These are phyloP conservation scores for Combretum micranthum DNA, from an alignment of 345 rosid species.

Conservation along the genomic window DNA sequence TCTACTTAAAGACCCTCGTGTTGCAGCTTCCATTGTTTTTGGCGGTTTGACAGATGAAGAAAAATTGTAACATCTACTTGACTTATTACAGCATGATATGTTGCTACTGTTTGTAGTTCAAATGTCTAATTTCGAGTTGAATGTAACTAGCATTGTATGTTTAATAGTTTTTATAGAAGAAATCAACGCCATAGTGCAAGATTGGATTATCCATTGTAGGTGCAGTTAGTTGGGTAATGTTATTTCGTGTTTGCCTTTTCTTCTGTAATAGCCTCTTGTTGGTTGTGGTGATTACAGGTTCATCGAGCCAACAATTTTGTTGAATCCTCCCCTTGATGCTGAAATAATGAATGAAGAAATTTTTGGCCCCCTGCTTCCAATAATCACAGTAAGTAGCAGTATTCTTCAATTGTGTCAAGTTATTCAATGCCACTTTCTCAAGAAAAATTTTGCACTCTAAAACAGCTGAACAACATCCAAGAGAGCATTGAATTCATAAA, in stretches of 20 bases:
- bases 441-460: background rate
- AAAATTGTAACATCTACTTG: conserved; percentile 32
- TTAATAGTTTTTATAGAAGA: no score
- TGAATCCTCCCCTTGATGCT: conserved; percentile 61
- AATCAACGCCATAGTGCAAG: no score
- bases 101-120: background rate
- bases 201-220: no score
- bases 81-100: background rate
- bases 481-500: conserved; percentile 52
- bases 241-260: background rate
- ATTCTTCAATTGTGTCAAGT: background rate
- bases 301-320: conserved; percentile 58
- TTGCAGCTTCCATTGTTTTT: conserved; percentile 45
- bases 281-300: conserved; percentile 22
- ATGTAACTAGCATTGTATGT: no score
- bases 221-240: background rate
- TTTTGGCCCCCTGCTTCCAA: conserved; percentile 66
- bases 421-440: background rate
- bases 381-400: conserved; percentile 38
- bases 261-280: background rate
- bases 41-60: conserved; percentile 71
- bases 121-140: background rate
- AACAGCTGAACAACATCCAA: conserved; percentile 43
- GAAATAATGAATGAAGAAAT: conserved; percentile 55
- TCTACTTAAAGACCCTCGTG: conserved; percentile 53